phyloP scores from a whole-genome alignment of 305 asterid genomes.

The Fraxinus sp. region DNA sequence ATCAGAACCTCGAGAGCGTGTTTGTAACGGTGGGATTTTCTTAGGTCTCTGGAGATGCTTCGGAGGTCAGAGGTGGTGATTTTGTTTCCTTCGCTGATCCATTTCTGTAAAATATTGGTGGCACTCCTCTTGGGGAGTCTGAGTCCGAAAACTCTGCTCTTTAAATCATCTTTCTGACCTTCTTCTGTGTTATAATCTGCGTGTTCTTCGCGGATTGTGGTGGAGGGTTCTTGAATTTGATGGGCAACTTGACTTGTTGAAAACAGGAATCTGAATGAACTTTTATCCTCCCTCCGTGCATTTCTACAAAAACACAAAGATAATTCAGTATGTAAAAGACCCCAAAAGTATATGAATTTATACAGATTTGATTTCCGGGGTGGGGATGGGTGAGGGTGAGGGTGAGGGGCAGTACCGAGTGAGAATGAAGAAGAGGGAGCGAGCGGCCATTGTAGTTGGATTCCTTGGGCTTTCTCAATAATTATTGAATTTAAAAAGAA shows the following conservation, averaged over 20 bases:
- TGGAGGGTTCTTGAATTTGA: conserved; percentile 26
- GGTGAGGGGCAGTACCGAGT: conserved; percentile 37
- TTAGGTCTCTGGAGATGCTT: conserved; percentile 66
- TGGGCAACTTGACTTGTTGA: conserved; percentile 42
- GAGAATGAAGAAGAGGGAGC: conserved; percentile 52
- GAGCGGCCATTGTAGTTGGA: conserved; percentile 57
- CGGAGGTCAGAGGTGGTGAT: conserved; percentile 67
- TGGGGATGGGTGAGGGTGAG: background rate
- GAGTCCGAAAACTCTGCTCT: conserved; percentile 70
- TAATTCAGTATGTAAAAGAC: background rate
- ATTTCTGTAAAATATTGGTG: conserved; percentile 62
- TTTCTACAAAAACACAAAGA: conserved; percentile 36
- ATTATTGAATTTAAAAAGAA: background rate
- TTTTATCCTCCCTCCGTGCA: conserved; percentile 37
- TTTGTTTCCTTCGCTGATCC: conserved; percentile 66
- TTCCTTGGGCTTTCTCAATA: background rate
- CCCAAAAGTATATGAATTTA: background rate
- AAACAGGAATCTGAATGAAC: conserved; percentile 48
- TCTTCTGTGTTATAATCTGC: conserved; percentile 30
- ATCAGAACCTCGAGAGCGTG: conserved; percentile 84
- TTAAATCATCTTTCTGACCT: conserved; percentile 60
- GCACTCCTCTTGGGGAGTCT: conserved; percentile 89
- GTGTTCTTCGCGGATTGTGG: conserved; percentile 20
- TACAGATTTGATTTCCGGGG: background rate
- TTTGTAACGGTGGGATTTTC: conserved; percentile 65